phyloP scores from a whole-genome alignment of 2,329 filamentous ascomycete genomes.

The Fusarium equiseti region DNA sequence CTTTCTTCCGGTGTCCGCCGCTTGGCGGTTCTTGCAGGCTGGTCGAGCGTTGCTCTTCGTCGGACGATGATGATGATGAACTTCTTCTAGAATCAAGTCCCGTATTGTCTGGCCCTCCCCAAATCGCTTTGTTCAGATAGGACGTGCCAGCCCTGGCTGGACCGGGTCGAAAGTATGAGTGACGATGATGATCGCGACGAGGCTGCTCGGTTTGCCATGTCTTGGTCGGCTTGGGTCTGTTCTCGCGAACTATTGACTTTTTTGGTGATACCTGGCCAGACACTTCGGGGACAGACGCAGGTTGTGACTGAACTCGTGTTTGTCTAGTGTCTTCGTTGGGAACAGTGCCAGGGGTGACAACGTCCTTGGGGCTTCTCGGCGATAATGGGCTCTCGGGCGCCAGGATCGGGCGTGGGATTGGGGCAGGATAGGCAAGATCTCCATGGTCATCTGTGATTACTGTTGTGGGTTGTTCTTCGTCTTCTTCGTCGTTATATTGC shows the following conservation, averaged over 20 bases:
- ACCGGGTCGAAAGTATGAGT: constrained; percentile 33
- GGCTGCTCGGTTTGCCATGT: constrained; percentile 40
- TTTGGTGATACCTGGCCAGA: constrained; percentile 4
- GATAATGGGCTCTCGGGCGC: constrained; percentile 31
- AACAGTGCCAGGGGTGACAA: neutral
- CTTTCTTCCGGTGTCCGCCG: constrained; percentile 9
- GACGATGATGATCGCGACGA: constrained; percentile 11
- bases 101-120: constrained; percentile 20
- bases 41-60: constrained; percentile 10
- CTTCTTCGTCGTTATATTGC: constrained; percentile 14
- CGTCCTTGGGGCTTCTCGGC: constrained; percentile 19
- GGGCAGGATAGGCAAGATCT: constrained; percentile 27
- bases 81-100: constrained; percentile 24
- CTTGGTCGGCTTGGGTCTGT: constrained; percentile 36
- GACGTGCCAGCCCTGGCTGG: constrained; percentile 41
- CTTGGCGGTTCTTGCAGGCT: neutral
- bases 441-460: constrained; percentile 29
- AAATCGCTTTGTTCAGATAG: constrained; percentile 41
- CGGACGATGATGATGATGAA: constrained; percentile 25
- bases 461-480: constrained; percentile 12
- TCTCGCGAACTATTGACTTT: constrained; percentile 3
- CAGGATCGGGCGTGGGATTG: constrained; percentile 25
- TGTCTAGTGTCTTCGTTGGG: neutral
- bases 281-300: constrained; percentile 1
- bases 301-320: constrained; percentile 13